These are phyloP conservation scores for Onygenales sp. DNA, from an alignment of 2,329 filamentous ascomycete species.

Conservation along the genomic window DNA sequence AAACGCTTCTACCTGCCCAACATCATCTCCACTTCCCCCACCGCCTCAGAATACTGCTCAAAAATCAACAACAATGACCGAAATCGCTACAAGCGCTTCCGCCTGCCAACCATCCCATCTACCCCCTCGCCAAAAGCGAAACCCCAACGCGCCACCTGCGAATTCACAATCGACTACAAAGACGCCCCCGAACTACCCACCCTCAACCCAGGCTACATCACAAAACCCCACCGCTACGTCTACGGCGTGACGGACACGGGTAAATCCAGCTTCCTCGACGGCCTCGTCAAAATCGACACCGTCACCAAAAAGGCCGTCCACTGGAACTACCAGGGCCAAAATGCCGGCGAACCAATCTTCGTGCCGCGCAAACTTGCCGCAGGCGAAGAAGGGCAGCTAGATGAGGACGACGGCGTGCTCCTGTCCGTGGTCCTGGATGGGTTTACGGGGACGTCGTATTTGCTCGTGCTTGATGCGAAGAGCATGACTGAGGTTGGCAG, in stretches of 20 bases:
- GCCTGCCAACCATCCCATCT: slow-evolving; percentile 23
- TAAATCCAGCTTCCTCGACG: slow-evolving; percentile 42
- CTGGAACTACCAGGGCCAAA: slow-evolving; percentile 42
- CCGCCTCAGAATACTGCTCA: slow-evolving; percentile 35
- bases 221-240: slow-evolving; percentile 39
- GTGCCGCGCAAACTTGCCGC: slow-evolving; percentile 28
- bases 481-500: slow-evolving; percentile 41
- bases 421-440: slow-evolving; percentile 47
- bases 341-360: slow-evolving; percentile 47
- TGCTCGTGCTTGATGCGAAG: slow-evolving; percentile 43
- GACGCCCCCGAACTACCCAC: slow-evolving; percentile 39
- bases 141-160: slow-evolving; percentile 13
- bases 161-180: slow-evolving; percentile 18
- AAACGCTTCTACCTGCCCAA: slow-evolving; percentile 61
- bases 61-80: slow-evolving; percentile 22
- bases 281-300: slow-evolving; percentile 44
- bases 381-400: slow-evolving; percentile 3
- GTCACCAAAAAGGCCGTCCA: slow-evolving; percentile 28
- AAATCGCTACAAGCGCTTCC: slow-evolving; percentile 26
- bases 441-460: slow-evolving; percentile 39
- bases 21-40: slow-evolving; percentile 47
- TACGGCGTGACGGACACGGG: slow-evolving; percentile 40
- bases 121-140: slow-evolving; percentile 1
- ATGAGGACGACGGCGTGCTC: slow-evolving; percentile 46
- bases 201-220: slow-evolving; percentile 38